A percentile compares a stretch with the other conserved stretches of the same genome.
phyloP scores from a whole-genome alignment of 2,329 filamentous ascomycete species.

The Fusarium pseudograminearum region DNA sequence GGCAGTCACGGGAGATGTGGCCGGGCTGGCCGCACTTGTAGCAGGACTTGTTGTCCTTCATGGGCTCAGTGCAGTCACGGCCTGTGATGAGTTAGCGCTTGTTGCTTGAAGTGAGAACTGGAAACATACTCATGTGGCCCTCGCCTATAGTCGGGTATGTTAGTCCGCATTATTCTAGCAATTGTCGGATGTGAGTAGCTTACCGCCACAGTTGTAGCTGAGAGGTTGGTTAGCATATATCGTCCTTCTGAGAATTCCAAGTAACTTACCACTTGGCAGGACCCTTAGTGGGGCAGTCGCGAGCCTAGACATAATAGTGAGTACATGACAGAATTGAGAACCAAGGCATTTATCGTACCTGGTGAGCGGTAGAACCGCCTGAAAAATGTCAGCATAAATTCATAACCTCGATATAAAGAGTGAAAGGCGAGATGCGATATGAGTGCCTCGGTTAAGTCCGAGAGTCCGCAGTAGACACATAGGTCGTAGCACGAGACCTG shows the following conservation, averaged over 20 bases:
- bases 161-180: constrained; percentile 31
- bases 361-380: constrained; percentile 81
- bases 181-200: constrained; percentile 46
- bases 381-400: constrained; percentile 44
- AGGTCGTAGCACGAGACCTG: constrained; percentile 12
- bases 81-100: constrained; percentile 59
- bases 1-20: constrained; percentile 93
- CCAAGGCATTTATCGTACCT: constrained; percentile 65
- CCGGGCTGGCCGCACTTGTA: constrained; percentile 85
- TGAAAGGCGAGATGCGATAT: background rate
- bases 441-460: background rate
- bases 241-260: background rate
- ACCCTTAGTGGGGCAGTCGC: constrained; percentile 87
- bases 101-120: background rate
- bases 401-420: background rate
- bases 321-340: background rate
- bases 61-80: constrained; percentile 90
- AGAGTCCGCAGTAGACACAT: background rate
- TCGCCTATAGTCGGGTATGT: constrained; percentile 57
- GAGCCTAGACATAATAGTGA: constrained; percentile 66
- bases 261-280: constrained; percentile 80
- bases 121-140: constrained; percentile 82
- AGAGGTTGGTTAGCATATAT: constrained; percentile 9
- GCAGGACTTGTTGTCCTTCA: constrained; percentile 86
- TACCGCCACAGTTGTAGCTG: constrained; percentile 86